Base-by-base conservation (phyloP, 139 green algal genomes). In the Coelastrella sp. region DNA sequence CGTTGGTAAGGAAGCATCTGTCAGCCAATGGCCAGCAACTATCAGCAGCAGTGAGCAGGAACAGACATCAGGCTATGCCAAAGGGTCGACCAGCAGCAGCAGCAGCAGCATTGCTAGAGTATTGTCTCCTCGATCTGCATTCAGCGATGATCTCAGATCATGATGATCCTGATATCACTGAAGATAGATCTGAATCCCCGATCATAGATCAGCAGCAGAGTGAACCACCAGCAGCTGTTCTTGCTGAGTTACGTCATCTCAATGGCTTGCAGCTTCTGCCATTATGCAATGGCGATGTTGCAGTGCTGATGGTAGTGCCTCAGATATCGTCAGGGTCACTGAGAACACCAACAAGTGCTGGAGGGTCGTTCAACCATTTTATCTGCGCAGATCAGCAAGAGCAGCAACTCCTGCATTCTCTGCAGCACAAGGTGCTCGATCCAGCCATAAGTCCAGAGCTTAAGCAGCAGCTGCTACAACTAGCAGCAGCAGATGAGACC, bases 61-160 rank as follows among this genome's bases (percentile, higher is more conserved):
- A n/a, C 15, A 13, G 23, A 27, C 79, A 69, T 15, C 79, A 78
- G 79, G n/a, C n/a, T n/a, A n/a, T n/a, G n/a, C n/a, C n/a, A n/a
- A n/a, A n/a, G n/a, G n/a, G n/a, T n/a, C n/a, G n/a, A n/a, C n/a
- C 79, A 85, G 40, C 77, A 35, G 9, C 19, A 71, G 34, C 79
- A 79, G 79, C 79, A 85, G 64, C 64, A 85, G 79, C 63, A 38
- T 73, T 92, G 13, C 86, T 95, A 64, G 34, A 87, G 37, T 95
- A 95, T 75, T 93, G 89, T 83, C 73, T 95, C 50, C 90, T 83
- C 0, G 92, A 95, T 74, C n/a, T n/a, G n/a, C n/a, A n/a, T n/a
- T n/a, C n/a, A n/a, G n/a, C n/a, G n/a, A n/a, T n/a, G n/a, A n/a
- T n/a, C n/a, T n/a, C n/a, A n/a, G n/a, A n/a, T n/a, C n/a, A n/a